Conservation (phyloP, 495 filamentous ascomycete species). For the Talaromyces wortmannii region DNA sequence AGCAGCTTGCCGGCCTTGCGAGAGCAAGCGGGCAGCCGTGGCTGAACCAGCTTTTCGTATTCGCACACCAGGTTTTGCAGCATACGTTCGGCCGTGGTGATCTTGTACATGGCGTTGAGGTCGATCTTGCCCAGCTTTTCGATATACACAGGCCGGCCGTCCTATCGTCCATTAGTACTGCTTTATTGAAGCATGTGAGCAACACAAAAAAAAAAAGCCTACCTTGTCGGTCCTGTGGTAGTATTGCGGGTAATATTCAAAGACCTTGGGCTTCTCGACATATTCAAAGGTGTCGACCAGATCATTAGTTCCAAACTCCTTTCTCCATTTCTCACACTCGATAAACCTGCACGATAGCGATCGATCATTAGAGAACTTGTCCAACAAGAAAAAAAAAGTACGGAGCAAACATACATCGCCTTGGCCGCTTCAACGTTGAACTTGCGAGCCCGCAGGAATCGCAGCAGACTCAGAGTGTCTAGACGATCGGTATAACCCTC, state of each 20-base stretch:
- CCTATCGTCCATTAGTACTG: constrained; percentile 43
- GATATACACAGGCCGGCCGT: constrained; percentile 94
- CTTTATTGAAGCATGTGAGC: background rate
- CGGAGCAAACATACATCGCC: constrained; percentile 62
- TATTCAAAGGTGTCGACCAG: constrained; percentile 78
- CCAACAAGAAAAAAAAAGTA: constrained; percentile 4
- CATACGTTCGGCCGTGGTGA: constrained; percentile 91
- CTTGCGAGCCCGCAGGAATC: constrained; percentile 90
- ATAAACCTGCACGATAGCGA: constrained; percentile 60
- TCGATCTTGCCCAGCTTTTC: constrained; percentile 94
- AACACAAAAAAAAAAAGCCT: constrained; percentile 10
- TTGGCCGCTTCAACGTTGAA: constrained; percentile 81
- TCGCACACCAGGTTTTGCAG: constrained; percentile 90
- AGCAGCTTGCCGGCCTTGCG: constrained; percentile 84
- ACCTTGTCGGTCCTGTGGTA: constrained; percentile 99
- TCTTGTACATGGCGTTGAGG: constrained; percentile 81
- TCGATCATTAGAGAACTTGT: constrained; percentile 4
- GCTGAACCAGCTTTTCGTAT: constrained; percentile 93
- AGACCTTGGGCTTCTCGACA: constrained; percentile 77
- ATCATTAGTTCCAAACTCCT: constrained; percentile 81
- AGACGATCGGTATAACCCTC: constrained; percentile 77
- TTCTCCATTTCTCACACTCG: constrained; percentile 85
- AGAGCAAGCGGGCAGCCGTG: constrained; percentile 89
- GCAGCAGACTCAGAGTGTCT: constrained; percentile 85
- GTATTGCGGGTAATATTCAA: constrained; percentile 95